phyloP scores from a whole-genome alignment of 1,139 yeast genomes.

The Candida dubliniensis region DNA sequence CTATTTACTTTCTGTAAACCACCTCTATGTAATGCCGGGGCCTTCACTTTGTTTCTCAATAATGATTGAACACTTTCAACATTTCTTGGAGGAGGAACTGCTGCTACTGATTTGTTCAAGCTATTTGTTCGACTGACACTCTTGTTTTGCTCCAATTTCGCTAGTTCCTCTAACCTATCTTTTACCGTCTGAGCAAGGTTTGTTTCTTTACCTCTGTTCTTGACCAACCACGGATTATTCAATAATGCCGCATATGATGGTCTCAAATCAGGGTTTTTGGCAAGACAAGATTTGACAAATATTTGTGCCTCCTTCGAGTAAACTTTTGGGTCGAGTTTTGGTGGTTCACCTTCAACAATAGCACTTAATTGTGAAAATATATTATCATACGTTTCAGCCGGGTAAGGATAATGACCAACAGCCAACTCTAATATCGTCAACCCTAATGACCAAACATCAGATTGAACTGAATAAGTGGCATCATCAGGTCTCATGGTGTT shows the following conservation, averaged over 20 bases:
- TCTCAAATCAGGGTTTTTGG: conserved; percentile 76
- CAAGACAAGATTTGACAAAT: conserved; percentile 77
- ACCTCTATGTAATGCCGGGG: conserved; percentile 47
- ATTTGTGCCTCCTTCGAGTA: conserved; percentile 78
- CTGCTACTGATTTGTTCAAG: conserved; percentile 14
- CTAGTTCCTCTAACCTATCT: conserved; percentile 30
- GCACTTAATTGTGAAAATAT: conserved; percentile 93
- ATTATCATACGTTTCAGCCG: conserved; percentile 87
- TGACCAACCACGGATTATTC: conserved; percentile 78
- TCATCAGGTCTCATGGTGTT: conserved; percentile 60
- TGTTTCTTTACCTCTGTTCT: conserved; percentile 43
- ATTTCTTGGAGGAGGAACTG: conserved; percentile 18
- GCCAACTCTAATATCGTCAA: conserved; percentile 87
- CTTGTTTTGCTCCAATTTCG: conserved; percentile 24
- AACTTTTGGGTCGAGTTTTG: conserved; percentile 52
- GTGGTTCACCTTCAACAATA: conserved; percentile 95
- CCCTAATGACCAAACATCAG: conserved; percentile 96
- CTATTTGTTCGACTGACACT: conserved; percentile 13
- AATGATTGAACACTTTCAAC: conserved; percentile 38
- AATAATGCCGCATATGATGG: conserved; percentile 80
- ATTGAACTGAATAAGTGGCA: conserved; percentile 85
- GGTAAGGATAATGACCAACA: conserved; percentile 90
- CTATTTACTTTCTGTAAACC: conserved; percentile 24
- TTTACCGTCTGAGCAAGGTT: conserved; percentile 44
- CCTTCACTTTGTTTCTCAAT: conserved; percentile 39